Evolutionary conservation across 352 stramenopile genomes (phyloP).

Genomic region (Thalassiosira pacifica): DNA sequence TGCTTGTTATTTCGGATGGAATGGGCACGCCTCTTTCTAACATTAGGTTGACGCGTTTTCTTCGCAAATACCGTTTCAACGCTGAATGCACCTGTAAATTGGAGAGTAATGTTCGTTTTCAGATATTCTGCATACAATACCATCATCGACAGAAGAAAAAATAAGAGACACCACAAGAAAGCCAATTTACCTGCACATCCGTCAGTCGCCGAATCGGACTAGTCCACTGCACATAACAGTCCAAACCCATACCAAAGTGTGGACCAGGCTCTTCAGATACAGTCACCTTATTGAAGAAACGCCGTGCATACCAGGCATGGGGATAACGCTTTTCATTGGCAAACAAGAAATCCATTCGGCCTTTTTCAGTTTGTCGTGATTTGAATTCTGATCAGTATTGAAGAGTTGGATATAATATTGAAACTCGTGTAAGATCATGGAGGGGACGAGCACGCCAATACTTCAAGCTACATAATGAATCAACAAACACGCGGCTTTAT

Average conservation of each 20-base stretch:
- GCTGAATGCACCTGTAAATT: slow-evolving; percentile 72
- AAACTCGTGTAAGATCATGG: no score
- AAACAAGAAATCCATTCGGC: slow-evolving; percentile 70
- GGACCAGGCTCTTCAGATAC: slow-evolving; percentile 61
- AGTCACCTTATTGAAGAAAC: slow-evolving; percentile 75
- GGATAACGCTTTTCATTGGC: slow-evolving; percentile 71
- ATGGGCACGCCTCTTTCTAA: slow-evolving; percentile 53
- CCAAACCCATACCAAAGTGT: slow-evolving; percentile 81
- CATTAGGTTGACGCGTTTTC: slow-evolving; percentile 70
- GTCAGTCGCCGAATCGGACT: slow-evolving; percentile 74
- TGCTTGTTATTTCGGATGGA: slow-evolving; percentile 55
- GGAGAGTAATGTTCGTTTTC: background rate
- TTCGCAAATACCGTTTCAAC: slow-evolving; percentile 80
- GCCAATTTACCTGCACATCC: slow-evolving; percentile 60
- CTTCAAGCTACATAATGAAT: background rate
- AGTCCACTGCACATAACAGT: slow-evolving; percentile 84
- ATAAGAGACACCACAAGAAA: background rate
- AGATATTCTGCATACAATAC: background rate
- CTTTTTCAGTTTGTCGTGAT: slow-evolving; percentile 59
- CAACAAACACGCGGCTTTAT: no score
- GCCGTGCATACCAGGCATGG: slow-evolving; percentile 79
- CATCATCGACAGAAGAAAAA: background rate
- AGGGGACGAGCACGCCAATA: slow-evolving; percentile 8
- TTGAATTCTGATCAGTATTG: slow-evolving; percentile 61
- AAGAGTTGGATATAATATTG: no score